Evolutionary conservation across 2,329 filamentous ascomycete genomes (phyloP).

Genomic region (Fusarium protoensiforme): DNA sequence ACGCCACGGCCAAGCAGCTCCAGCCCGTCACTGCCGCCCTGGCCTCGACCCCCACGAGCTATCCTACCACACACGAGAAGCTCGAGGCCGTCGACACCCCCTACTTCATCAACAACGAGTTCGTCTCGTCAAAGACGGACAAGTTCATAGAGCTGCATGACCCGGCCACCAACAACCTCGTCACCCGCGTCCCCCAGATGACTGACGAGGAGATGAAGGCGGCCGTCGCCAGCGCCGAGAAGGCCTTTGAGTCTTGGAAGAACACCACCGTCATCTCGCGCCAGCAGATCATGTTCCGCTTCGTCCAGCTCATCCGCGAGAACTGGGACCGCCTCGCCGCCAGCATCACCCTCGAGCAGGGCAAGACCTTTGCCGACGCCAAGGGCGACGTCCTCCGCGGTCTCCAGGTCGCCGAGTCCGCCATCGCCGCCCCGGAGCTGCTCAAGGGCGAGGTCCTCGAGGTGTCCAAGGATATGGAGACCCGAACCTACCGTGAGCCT

Average conservation of each 20-base stretch:
- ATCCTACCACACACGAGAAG: constrained; percentile 78
- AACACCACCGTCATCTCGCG: constrained; percentile 77
- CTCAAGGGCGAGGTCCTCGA: constrained; percentile 86
- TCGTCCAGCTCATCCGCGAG: constrained; percentile 81
- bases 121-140: constrained; percentile 73
- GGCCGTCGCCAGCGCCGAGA: constrained; percentile 79
- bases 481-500: constrained; percentile 82
- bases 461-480: constrained; percentile 92
- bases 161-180: constrained; percentile 86
- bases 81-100: constrained; percentile 77
- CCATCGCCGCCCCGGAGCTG: constrained; percentile 82
- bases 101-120: constrained; percentile 86
- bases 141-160: constrained; percentile 85
- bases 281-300: constrained; percentile 91
- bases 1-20: constrained; percentile 67
- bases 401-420: constrained; percentile 86
- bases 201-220: constrained; percentile 81
- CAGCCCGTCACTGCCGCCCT: constrained; percentile 61
- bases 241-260: constrained; percentile 80
- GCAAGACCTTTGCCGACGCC: constrained; percentile 88
- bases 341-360: constrained; percentile 88
- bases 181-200: constrained; percentile 85
- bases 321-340: constrained; percentile 88
- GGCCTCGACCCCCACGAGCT: constrained; percentile 67
- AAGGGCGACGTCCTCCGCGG: constrained; percentile 84